phyloP scores from a whole-genome alignment of 164 flowering plant species.

The Annona cherimola region DNA sequence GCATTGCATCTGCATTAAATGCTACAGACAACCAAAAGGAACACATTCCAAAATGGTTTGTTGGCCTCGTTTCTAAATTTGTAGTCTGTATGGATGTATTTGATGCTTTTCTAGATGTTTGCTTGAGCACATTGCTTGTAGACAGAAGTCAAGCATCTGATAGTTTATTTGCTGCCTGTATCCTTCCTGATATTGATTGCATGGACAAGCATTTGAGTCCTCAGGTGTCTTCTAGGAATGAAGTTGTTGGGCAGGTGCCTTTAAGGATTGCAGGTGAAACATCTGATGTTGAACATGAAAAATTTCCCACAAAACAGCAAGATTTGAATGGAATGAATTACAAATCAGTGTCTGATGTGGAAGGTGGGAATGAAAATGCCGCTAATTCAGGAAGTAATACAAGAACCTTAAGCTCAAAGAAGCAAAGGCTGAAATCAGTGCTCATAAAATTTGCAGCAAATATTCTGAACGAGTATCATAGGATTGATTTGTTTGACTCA shows the following conservation, averaged over 20 bases:
- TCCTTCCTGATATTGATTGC: constrained; percentile 10
- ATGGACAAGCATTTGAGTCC: constrained; percentile 8
- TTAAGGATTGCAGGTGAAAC: neutral
- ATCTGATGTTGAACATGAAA: constrained; percentile 5
- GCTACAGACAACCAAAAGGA: constrained; percentile 15
- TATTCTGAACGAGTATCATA: constrained; percentile 17
- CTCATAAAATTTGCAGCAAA: constrained; percentile 16
- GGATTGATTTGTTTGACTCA: constrained; percentile 23
- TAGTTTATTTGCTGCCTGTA: constrained; percentile 7
- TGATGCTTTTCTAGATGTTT: constrained; percentile 29
- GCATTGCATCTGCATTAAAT: constrained; percentile 45
- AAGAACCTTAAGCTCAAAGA: constrained; percentile 1
- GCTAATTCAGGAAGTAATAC: constrained; percentile 5
- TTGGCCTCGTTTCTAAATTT: constrained; percentile 26
- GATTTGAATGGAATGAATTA: constrained; percentile 7
- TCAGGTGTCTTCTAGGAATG: constrained; percentile 10
- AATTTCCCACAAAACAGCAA: constrained; percentile 8
- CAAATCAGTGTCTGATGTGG: constrained; percentile 9
- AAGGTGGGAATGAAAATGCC: constrained; percentile 10
- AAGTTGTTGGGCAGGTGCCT: neutral
- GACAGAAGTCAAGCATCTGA: constrained; percentile 21
- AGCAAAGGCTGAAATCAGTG: constrained; percentile 11
- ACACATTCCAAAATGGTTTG: constrained; percentile 22
- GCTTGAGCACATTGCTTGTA: constrained; percentile 28
- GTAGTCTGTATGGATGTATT: constrained; percentile 26